A percentile compares a stretch with the other conserved stretches of the same genome.
Conservation (phyloP, 306 rosid species). For the Alnus rubra region DNA sequence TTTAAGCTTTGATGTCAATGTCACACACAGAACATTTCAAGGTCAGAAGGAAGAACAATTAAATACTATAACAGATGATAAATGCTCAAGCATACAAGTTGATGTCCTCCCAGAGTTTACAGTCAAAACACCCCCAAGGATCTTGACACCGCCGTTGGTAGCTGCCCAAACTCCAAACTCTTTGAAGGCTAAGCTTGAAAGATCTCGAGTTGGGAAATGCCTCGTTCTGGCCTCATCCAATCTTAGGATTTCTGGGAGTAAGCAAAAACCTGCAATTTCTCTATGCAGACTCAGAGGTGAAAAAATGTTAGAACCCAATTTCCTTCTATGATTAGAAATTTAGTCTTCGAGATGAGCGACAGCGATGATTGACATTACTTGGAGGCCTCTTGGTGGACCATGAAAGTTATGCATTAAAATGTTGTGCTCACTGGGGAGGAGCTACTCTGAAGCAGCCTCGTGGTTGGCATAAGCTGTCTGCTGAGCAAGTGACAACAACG, state of each 20-base stretch:
- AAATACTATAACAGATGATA: constrained; percentile 16
- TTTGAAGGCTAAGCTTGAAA: constrained; percentile 20
- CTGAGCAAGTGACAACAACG: background rate
- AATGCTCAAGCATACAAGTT: constrained; percentile 6
- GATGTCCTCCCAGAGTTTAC: constrained; percentile 29
- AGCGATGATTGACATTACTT: constrained; percentile 43
- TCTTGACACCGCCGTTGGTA: constrained; percentile 27
- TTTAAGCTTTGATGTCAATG: constrained; percentile 41
- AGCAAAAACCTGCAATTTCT: constrained; percentile 38
- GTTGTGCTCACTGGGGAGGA: background rate
- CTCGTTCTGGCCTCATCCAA: constrained; percentile 55
- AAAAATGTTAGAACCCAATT: constrained; percentile 27
- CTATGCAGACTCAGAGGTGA: constrained; percentile 39
- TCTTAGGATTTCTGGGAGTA: constrained; percentile 50
- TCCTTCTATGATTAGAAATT: constrained; percentile 32
- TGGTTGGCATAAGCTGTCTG: background rate
- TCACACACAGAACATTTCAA: constrained; percentile 40
- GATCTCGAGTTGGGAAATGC: constrained; percentile 52
- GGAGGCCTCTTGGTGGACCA: background rate
- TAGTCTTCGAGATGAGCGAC: constrained; percentile 54
- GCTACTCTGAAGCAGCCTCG: background rate
- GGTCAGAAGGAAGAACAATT: constrained; percentile 36
- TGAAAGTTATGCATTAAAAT: background rate
- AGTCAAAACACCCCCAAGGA: constrained; percentile 36
- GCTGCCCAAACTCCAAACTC: constrained; percentile 29